Percentiles rank a stretch among this genome's conserved stretches.
Conservation (phyloP, 78 protist species). For the Dictyostelium brefeldianum region DNA sequence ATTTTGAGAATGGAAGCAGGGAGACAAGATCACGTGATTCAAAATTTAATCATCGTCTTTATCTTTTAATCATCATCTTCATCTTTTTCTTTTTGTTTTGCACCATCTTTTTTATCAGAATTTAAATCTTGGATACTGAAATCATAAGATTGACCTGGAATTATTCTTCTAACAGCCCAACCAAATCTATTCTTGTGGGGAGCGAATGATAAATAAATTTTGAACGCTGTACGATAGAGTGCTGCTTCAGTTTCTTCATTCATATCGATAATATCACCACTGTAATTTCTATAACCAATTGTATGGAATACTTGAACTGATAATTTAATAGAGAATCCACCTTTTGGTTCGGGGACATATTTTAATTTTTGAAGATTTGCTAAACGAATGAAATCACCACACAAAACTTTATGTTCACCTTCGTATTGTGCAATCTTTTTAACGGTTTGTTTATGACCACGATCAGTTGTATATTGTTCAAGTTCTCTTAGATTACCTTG, state of each 20-base stretch:
- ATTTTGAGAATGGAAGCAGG: no score
- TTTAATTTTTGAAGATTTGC: not conserved
- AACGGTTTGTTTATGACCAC: not conserved
- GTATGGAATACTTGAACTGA: not conserved
- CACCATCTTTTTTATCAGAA: not conserved
- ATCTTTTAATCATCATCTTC: no score
- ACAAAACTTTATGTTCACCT: not conserved
- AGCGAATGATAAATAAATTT: not conserved
- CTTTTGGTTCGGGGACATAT: not conserved
- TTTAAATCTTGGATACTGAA: no score
- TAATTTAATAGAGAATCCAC: not conserved
- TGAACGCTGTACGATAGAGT: not conserved
- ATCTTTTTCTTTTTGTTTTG: no score
- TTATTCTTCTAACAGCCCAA: not conserved
- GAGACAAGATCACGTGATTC: no score
- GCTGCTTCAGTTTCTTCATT: not conserved
- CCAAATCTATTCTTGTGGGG: not conserved
- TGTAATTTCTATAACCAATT: constrained; percentile 11
- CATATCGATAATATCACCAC: not conserved
- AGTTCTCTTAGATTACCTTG: constrained; percentile 37
- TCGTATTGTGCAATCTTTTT: not conserved
- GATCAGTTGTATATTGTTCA: not conserved
- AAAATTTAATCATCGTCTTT: not conserved
- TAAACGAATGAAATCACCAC: not conserved
- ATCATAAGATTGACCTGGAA: not conserved